These are phyloP conservation scores for Wallacemonas sp. DNA, from an alignment of 208 protist genomes.

Conservation along the genomic window DNA sequence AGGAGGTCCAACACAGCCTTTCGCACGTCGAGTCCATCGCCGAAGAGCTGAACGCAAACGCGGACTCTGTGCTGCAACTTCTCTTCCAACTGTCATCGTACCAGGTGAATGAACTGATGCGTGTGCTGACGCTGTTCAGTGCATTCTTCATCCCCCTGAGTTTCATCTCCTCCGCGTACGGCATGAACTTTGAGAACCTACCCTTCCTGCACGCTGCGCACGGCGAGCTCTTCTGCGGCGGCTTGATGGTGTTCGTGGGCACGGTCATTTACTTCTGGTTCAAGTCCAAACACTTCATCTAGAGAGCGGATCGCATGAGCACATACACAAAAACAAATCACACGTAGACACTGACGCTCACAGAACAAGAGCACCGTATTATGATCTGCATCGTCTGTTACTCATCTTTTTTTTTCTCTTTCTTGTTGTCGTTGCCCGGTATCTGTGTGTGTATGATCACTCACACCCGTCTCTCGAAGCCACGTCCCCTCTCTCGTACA, in stretches of 20 bases:
- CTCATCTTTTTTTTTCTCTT: too few relatives aligned
- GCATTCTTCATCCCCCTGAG: conserved; percentile 87
- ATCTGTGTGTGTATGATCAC: too few relatives aligned
- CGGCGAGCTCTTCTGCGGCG: conserved; percentile 57
- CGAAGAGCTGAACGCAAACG: conserved; percentile 75
- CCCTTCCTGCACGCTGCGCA: conserved; percentile 47
- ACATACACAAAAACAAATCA: too few relatives aligned
- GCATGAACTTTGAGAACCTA: conserved; percentile 86
- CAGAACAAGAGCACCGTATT: too few relatives aligned
- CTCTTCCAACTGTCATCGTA: conserved; percentile 84
- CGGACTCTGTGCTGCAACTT: conserved; percentile 71
- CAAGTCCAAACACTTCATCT: conserved; percentile 62
- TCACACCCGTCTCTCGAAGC: too few relatives aligned
- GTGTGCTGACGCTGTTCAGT: conserved; percentile 82
- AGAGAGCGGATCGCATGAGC: too few relatives aligned
- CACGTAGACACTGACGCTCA: too few relatives aligned
- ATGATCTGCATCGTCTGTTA: too few relatives aligned
- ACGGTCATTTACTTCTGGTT: conserved; percentile 63
- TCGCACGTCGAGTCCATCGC: conserved; percentile 66
- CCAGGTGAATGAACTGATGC: conserved; percentile 88
- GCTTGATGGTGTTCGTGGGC: conserved; percentile 56
- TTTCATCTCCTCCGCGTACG: conserved; percentile 82
- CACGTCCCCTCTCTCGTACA: too few relatives aligned
- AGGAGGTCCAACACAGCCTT: conserved; percentile 72
- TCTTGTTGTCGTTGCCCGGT: too few relatives aligned